Base-by-base conservation (phyloP, 495 filamentous ascomycete genomes). In the Penicillium cataractarum region DNA sequence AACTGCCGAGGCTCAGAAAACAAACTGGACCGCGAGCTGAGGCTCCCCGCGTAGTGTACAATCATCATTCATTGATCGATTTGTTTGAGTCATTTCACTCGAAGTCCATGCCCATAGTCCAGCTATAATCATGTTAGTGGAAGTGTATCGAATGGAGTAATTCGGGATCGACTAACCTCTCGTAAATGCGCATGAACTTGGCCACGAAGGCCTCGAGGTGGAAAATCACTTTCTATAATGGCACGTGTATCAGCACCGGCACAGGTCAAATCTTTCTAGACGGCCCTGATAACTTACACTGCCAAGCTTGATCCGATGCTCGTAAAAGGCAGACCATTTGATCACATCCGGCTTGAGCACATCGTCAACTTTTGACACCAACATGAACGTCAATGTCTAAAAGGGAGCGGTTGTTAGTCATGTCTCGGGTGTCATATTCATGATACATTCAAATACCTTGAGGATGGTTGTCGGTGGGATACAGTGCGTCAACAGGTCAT, bases 171-270 rank as follows among this genome's bases (percentile, higher is more conserved):
- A 65, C 80, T 55, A 70, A 89, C 86, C 86, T 86, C 81, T 99
- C 95, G 57, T 94, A 85, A 56, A 99, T 88, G 65, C 94, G 85
- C 92, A 99, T 97, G 73, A 97, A 94, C 79, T 97, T 97, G 31
- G 96, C 94, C 35, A 99, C 94, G 77, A 98, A 99, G 24, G 95
- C 95, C 79, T 99, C 95, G 0, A 99, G 83, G 67, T 99, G 95
- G 75, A 99, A 99, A 50, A 99, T 97, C 26, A 93, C 89, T 85
- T 99, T 99, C 82, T 88, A 54, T 63, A 69, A n/a, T 12, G 44
- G 26, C 8, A 53, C 9, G 2, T 15, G 51, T 29, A 42, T 77
- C 52, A 77, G 73, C 17, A 55, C 33, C 5, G 19, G 35, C 2
- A 37, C 65, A 21, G 10, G n/a, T 6, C 33, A 57, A n/a, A 26